Percentiles rank a stretch among this genome's conserved stretches.
These are phyloP conservation scores for Calonectria honghensis DNA, from an alignment of 2,329 filamentous ascomycete species.

Conservation along the genomic window DNA sequence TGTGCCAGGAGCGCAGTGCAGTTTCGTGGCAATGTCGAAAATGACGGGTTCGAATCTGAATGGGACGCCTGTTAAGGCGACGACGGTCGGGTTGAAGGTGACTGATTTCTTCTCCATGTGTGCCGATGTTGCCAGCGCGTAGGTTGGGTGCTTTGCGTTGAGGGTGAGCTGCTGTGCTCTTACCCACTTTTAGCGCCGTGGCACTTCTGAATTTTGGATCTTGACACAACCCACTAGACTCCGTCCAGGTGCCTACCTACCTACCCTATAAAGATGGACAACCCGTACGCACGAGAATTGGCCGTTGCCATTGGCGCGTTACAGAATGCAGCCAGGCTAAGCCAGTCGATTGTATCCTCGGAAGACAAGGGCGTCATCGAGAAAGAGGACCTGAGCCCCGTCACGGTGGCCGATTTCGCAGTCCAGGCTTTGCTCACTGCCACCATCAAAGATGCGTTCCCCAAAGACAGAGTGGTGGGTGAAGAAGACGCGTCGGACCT, in stretches of 20 bases:
- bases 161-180: constrained; percentile 3
- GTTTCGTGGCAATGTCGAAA: constrained; percentile 68
- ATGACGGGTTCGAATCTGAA: constrained; percentile 65
- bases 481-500: constrained; percentile 73
- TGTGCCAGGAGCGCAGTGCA: constrained; percentile 67
- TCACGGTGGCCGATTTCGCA: constrained; percentile 77
- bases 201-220: neutral
- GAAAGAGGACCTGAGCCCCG: constrained; percentile 74
- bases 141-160: constrained; percentile 18
- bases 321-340: constrained; percentile 68
- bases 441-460: constrained; percentile 70
- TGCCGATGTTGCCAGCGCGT: constrained; percentile 43
- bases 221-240: constrained; percentile 34
- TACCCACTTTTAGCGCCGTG: neutral
- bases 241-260: neutral
- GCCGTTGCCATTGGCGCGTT: constrained; percentile 65
- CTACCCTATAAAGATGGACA: constrained; percentile 61
- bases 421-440: constrained; percentile 73
- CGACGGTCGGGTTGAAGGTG: constrained; percentile 54
- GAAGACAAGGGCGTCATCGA: constrained; percentile 70
- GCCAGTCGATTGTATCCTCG: constrained; percentile 67
- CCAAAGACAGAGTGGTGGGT: constrained; percentile 71
- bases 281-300: constrained; percentile 65
- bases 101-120: constrained; percentile 50
- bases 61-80: constrained; percentile 51